Percentiles rank a stretch among this genome's conserved stretches.
Evolutionary conservation across 257 asterid genomes (phyloP).

Genomic region (Linaria vulgaris): DNA sequence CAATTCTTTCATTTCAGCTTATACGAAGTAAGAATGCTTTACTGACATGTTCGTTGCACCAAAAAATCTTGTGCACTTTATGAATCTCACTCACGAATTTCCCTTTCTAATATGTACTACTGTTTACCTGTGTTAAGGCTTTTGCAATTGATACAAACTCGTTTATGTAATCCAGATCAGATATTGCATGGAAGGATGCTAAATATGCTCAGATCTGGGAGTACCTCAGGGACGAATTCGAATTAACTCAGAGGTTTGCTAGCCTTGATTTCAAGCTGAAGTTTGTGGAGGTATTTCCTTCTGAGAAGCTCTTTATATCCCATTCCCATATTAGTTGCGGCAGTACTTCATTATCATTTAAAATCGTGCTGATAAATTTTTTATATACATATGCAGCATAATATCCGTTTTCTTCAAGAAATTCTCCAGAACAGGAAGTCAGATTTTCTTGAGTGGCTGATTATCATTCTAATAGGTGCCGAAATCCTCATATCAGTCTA

Average conservation of each 20-base stretch:
- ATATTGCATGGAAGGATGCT: slow-evolving; percentile 96
- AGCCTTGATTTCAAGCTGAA: slow-evolving; percentile 97
- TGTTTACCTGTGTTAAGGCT: not conserved
- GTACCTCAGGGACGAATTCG: slow-evolving; percentile 94
- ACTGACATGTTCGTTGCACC: too few species aligned
- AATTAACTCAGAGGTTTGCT: slow-evolving; percentile 89
- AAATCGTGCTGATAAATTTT: slow-evolving; percentile 12
- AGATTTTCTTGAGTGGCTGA: slow-evolving; percentile 93
- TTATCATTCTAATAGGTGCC: slow-evolving; percentile 83
- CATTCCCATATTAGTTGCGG: not conserved
- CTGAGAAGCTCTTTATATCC: not conserved
- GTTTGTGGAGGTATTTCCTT: slow-evolving; percentile 78
- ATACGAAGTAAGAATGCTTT: not conserved
- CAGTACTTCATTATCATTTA: not conserved
- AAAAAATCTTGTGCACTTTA: not conserved
- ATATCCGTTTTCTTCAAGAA: slow-evolving; percentile 89
- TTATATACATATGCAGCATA: slow-evolving; percentile 60
- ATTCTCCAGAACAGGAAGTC: slow-evolving; percentile 96
- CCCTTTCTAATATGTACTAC: not conserved
- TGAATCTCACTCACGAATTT: too few species aligned
- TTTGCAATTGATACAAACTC: slow-evolving; percentile 19
- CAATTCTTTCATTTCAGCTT: not conserved
- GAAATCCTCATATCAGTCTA: slow-evolving; percentile 87
- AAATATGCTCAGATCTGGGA: slow-evolving; percentile 99
- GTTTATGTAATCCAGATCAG: slow-evolving; percentile 41